These are phyloP conservation scores for Starmerella geochares DNA, from an alignment of 805 yeast species.

Conservation along the genomic window DNA sequence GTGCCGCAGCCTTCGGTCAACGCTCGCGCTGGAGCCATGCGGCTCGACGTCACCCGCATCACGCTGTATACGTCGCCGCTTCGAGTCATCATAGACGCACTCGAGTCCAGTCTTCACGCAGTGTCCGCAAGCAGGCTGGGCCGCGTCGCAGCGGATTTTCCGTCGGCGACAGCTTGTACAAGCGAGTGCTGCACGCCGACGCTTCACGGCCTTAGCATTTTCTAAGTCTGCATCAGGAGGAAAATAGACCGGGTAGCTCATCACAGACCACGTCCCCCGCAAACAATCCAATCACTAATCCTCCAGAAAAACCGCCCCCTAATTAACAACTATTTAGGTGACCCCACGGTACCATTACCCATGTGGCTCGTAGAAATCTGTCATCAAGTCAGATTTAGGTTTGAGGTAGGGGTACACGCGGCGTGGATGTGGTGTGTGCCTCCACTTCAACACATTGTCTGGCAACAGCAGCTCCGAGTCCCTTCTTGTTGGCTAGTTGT, in stretches of 20 bases:
- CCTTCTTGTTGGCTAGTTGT: too few relatives aligned
- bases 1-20: slow-evolving; percentile 23
- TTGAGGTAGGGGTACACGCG: too few relatives aligned
- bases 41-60: slow-evolving; percentile 35
- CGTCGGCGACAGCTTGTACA: slow-evolving; percentile 79
- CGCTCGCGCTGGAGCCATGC: slow-evolving; percentile 1
- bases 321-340: too few relatives aligned
- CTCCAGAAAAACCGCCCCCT: not conserved
- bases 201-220: slow-evolving; percentile 13
- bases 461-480: too few relatives aligned
- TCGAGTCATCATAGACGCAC: slow-evolving; percentile 40
- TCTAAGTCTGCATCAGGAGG: not conserved
- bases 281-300: not conserved
- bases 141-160: slow-evolving; percentile 63
- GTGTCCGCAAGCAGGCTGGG: slow-evolving; percentile 53
- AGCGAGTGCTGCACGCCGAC: slow-evolving; percentile 64
- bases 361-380: too few relatives aligned
- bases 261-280: not conserved
- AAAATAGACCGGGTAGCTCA: not conserved
- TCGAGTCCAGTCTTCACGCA: slow-evolving; percentile 69
- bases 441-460: too few relatives aligned
- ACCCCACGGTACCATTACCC: too few relatives aligned
- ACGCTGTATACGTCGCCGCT: slow-evolving; percentile 31
- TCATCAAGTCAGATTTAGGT: too few relatives aligned
- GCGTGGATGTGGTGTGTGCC: too few relatives aligned